These are phyloP conservation scores for Candida nanaspora DNA, from an alignment of 805 yeast genomes.

Conservation along the genomic window DNA sequence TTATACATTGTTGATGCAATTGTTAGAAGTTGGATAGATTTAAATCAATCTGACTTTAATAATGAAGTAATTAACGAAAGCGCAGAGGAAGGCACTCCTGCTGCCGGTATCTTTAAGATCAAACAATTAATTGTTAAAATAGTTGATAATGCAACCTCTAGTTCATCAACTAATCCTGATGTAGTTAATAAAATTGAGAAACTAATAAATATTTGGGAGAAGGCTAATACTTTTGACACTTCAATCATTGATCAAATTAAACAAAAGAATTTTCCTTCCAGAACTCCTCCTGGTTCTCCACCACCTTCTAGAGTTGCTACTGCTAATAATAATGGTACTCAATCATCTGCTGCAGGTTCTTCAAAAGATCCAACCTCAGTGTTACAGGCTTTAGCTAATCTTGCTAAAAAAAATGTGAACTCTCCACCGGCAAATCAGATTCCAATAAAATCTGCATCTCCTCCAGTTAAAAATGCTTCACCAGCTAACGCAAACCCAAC, in stretches of 20 bases:
- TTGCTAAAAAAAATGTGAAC: slow-evolving; percentile 41
- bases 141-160: slow-evolving; percentile 54
- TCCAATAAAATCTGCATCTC: slow-evolving; percentile 22
- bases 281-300: slow-evolving; percentile 70
- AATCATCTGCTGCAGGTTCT: slow-evolving; percentile 9
- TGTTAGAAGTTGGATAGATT: slow-evolving; percentile 77
- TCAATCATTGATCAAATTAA: slow-evolving; percentile 48
- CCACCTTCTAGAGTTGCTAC: slow-evolving; percentile 30
- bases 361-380: slow-evolving; percentile 52
- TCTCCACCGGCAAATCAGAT: slow-evolving; percentile 11
- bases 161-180: slow-evolving; percentile 39
- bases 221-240: slow-evolving; percentile 68
- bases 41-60: slow-evolving; percentile 40
- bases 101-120: slow-evolving; percentile 63
- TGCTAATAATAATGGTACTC: slow-evolving; percentile 3
- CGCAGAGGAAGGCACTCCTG: slow-evolving; percentile 65
- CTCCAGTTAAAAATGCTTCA: slow-evolving; percentile 14
- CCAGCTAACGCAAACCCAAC: slow-evolving; percentile 16
- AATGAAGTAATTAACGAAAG: slow-evolving; percentile 38
- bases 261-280: slow-evolving; percentile 50
- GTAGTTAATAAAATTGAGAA: slow-evolving; percentile 72
- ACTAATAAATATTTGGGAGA: slow-evolving; percentile 88
- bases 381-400: slow-evolving; percentile 61
- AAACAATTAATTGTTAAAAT: slow-evolving; percentile 57
- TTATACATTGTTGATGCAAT: slow-evolving; percentile 89